Percentiles rank a stretch among this genome's conserved stretches.
phyloP scores from a whole-genome alignment of 2,329 filamentous ascomycete species.

The Endoconidiophora laricicola region DNA sequence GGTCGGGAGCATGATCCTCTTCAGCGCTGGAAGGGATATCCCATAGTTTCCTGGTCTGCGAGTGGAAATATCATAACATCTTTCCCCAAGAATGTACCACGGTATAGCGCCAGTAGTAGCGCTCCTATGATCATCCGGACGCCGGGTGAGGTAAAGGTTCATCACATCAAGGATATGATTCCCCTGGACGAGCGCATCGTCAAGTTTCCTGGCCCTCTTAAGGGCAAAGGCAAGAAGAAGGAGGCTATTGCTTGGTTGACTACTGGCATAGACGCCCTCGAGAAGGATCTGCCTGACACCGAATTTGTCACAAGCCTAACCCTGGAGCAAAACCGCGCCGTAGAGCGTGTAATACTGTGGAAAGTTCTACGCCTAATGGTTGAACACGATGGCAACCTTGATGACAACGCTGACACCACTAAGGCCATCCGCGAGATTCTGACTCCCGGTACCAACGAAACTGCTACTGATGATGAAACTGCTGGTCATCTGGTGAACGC shows the following conservation, averaged over 20 bases:
- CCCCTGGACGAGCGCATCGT: slow-evolving; percentile 54
- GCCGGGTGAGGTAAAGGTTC: slow-evolving; percentile 67
- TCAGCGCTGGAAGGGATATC: slow-evolving; percentile 78
- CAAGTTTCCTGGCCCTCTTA: slow-evolving; percentile 81
- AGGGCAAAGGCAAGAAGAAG: slow-evolving; percentile 88
- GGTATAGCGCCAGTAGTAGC: slow-evolving; percentile 60
- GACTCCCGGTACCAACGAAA: slow-evolving; percentile 31
- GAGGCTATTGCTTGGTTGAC: slow-evolving; percentile 70
- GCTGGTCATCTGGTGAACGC: slow-evolving; percentile 2
- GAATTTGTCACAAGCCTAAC: slow-evolving; percentile 33
- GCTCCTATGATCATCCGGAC: slow-evolving; percentile 65
- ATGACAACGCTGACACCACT: slow-evolving; percentile 54
- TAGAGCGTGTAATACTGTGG: slow-evolving; percentile 75
- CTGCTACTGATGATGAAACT: background rate
- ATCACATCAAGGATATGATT: slow-evolving; percentile 55
- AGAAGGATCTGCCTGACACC: slow-evolving; percentile 37
- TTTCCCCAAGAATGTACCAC: slow-evolving; percentile 77
- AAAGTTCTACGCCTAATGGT: slow-evolving; percentile 68
- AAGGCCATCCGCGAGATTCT: slow-evolving; percentile 61
- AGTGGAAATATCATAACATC: slow-evolving; percentile 68
- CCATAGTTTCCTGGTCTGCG: slow-evolving; percentile 75
- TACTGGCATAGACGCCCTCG: slow-evolving; percentile 56
- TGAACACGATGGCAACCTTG: slow-evolving; percentile 70
- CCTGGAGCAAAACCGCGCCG: slow-evolving; percentile 50
- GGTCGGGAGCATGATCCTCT: slow-evolving; percentile 58